phyloP scores from a whole-genome alignment of 176 grass and related monocot genomes.

The Zizania latifolia region DNA sequence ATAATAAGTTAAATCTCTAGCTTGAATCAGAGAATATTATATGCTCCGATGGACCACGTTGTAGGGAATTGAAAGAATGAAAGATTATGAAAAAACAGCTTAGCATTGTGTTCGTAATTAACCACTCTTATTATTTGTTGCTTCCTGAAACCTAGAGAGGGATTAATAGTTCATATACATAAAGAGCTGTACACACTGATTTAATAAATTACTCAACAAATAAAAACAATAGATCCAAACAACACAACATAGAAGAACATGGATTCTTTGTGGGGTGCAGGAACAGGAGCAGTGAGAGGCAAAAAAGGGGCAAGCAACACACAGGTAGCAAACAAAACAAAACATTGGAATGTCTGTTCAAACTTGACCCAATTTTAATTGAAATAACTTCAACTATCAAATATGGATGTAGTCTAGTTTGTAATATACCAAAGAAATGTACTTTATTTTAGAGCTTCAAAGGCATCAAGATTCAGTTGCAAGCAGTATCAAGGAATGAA shows the following conservation, averaged over 20 bases:
- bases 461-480: not conserved
- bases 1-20: too few species aligned
- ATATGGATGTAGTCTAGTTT: not conserved
- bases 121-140: not conserved
- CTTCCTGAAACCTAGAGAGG: not conserved
- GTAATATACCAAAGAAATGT: slow-evolving; percentile 5
- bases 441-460: not conserved
- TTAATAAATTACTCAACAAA: too few species aligned
- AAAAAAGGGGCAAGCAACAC: not conserved
- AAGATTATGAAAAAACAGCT: not conserved
- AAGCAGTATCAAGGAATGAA: not conserved
- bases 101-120: not conserved
- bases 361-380: not conserved
- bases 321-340: not conserved
- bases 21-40: not conserved
- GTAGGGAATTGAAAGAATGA: not conserved
- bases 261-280: not conserved
- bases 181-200: not conserved
- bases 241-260: not conserved
- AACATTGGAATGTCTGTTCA: not conserved
- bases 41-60: not conserved
- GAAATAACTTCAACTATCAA: not conserved
- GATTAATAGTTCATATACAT: not conserved
- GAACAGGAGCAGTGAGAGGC: not conserved
- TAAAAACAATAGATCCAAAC: not conserved